Evolutionary conservation across 2,329 filamentous ascomycete species (phyloP).

Genomic region (Claviceps sp.): DNA sequence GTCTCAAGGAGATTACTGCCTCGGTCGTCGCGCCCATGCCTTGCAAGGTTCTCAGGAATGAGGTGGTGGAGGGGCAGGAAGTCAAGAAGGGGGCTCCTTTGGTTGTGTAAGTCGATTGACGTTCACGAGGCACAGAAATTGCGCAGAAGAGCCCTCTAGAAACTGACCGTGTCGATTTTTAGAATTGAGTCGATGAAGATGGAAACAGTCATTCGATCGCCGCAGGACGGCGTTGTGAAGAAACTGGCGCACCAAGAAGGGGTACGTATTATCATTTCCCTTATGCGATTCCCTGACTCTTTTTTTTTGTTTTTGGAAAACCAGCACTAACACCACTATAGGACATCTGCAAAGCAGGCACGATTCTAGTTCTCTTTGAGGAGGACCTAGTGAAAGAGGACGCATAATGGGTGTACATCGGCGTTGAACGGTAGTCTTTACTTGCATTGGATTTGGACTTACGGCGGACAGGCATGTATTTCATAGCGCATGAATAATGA

Average conservation of each 20-base stretch:
- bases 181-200: constrained; percentile 84
- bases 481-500: not conserved
- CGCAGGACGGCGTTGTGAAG: constrained; percentile 57
- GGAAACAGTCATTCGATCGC: constrained; percentile 72
- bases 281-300: no score
- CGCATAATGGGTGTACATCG: constrained; percentile 8
- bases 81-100: constrained; percentile 80
- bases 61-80: constrained; percentile 66
- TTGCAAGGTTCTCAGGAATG: constrained; percentile 85
- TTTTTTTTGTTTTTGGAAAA: not conserved
- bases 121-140: not conserved
- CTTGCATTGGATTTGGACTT: constrained; percentile 8
- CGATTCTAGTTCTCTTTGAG: constrained; percentile 61
- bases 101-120: constrained; percentile 50
- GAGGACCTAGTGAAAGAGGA: constrained; percentile 25
- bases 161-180: not conserved
- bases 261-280: constrained; percentile 32
- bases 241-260: constrained; percentile 63
- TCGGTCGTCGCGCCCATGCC: constrained; percentile 92
- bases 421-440: not conserved
- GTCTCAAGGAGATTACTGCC: constrained; percentile 65
- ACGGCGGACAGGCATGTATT: constrained; percentile 2
- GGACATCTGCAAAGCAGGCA: constrained; percentile 70
- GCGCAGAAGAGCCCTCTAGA: not conserved
- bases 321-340: constrained; percentile 16